Percentiles rank a stretch among this genome's conserved stretches.
Evolutionary conservation across 768 basidiomycete species (phyloP).

Genomic region (Termitomyces sp.): DNA sequence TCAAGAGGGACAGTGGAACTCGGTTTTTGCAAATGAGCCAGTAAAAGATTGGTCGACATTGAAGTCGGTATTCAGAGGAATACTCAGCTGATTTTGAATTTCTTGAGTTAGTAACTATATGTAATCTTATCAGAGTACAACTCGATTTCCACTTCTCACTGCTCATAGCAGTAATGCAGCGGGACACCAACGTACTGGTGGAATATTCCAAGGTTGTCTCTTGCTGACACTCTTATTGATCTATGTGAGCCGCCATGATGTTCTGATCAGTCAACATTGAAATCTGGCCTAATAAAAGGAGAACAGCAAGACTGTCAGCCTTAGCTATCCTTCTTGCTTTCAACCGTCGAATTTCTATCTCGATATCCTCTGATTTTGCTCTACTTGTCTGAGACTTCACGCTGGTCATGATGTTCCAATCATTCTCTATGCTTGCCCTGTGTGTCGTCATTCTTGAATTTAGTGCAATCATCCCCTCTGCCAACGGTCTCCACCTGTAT

Average conservation of each 20-base stretch:
- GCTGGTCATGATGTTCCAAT: slow-evolving; percentile 29
- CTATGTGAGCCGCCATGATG: background rate
- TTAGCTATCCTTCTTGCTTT: slow-evolving; percentile 10
- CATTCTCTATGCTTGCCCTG: slow-evolving; percentile 15
- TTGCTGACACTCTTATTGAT: background rate
- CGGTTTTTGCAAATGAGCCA: slow-evolving; percentile 46
- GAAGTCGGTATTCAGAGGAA: background rate
- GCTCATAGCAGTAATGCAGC: background rate
- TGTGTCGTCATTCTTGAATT: slow-evolving; percentile 17
- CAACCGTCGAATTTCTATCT: slow-evolving; percentile 1
- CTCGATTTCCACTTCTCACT: background rate
- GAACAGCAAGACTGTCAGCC: slow-evolving; percentile 7
- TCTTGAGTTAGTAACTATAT: too few relatives aligned
- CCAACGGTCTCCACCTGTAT: slow-evolving; percentile 22
- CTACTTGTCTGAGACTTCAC: slow-evolving; percentile 15
- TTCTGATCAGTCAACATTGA: slow-evolving; percentile 1
- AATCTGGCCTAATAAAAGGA: slow-evolving; percentile 8
- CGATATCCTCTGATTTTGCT: slow-evolving; percentile 6
- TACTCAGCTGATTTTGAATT: too few relatives aligned
- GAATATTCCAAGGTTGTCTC: background rate
- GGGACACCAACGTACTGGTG: background rate
- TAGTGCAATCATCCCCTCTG: slow-evolving; percentile 15
- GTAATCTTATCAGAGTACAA: background rate
- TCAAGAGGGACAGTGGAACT: slow-evolving; percentile 36
- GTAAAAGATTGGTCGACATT: slow-evolving; percentile 27